Percentiles rank a stretch among this genome's conserved stretches.
phyloP scores from a whole-genome alignment of 176 grass and related monocot genomes.

The Avena sativa region DNA sequence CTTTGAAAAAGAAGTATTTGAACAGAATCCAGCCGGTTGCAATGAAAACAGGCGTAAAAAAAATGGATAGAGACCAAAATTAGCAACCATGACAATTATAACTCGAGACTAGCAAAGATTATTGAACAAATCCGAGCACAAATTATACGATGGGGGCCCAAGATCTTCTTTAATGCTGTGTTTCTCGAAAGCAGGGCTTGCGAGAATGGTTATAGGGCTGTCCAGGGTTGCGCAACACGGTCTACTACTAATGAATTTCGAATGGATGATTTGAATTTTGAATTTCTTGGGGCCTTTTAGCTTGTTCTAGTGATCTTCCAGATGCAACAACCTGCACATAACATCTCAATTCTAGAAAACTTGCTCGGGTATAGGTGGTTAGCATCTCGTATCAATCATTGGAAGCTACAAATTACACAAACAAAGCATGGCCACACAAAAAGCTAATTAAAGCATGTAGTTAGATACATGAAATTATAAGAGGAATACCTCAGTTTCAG shows the following conservation, averaged over 20 bases:
- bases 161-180: not conserved
- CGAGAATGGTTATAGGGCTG: not conserved
- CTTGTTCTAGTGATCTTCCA: not conserved
- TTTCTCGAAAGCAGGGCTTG: not conserved
- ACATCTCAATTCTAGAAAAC: not conserved
- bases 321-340: not conserved
- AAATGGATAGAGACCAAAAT: not conserved
- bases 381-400: not conserved
- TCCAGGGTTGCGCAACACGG: not conserved
- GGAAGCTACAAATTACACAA: not conserved
- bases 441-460: not conserved
- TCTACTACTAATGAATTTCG: not conserved
- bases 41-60: not conserved
- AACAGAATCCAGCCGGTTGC: not conserved
- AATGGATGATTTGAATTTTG: not conserved
- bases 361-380: not conserved
- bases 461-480: not conserved
- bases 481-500: conserved; percentile 17
- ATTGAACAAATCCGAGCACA: not conserved
- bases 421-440: not conserved
- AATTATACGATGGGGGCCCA: not conserved
- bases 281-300: not conserved
- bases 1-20: not conserved
- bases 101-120: not conserved
- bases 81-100: not conserved